Evolutionary conservation across 495 filamentous ascomycete genomes (phyloP), one percentile per base, ranked within the genome.

Genomic region (Lasiosphaeria ovina): DNA sequence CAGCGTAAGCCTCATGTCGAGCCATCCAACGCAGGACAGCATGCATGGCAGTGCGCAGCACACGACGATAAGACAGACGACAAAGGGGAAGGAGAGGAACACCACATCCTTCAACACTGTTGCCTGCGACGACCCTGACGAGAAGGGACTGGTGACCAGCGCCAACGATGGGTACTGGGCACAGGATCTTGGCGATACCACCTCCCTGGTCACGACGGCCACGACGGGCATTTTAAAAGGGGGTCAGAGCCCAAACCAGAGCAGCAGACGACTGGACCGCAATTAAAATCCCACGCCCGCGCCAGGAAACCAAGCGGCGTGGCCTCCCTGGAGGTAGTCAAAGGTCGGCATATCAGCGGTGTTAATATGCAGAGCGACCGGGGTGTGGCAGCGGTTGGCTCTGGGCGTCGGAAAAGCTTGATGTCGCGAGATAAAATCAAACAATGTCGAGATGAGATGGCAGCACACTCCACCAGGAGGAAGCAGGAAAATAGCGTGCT

Each of bases 111-210:
- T 47, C 7, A 14, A 14, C 14, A 14, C 44, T 11, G 44, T 47
- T n/a, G 44, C 12, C 44, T 5, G 16, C 16, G 44, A 14, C 16
- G 44, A 47, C 44, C 12, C 44, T 47, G 44, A n/a, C 12, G 11
- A 12, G 5, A 47, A 14, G 44, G 44, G 44, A n/a, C 50, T 35
- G 50, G 24, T 52, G 38, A 56, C 38, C 17, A 48, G 38, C 38
- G 16, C 7, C 7, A 10, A 24, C 44, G 16, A 24, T 9, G 44
- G 14, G 0, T 6, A 16, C 8, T 16, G 4, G 9, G 16, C 16
- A 55, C 36, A 42, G 17, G 31, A 9, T 12, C 55, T 57, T 57
- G 55, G 55, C 42, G 55, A 49, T 57, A 57, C 55, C 55, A 57
- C 55, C 55, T 57, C 33, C 45, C 55, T n/a, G 55, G 55, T 57